Percentiles rank a stretch among this genome's conserved stretches.
Evolutionary conservation across 306 rosid species (phyloP).

Genomic region (Myrica gale): DNA sequence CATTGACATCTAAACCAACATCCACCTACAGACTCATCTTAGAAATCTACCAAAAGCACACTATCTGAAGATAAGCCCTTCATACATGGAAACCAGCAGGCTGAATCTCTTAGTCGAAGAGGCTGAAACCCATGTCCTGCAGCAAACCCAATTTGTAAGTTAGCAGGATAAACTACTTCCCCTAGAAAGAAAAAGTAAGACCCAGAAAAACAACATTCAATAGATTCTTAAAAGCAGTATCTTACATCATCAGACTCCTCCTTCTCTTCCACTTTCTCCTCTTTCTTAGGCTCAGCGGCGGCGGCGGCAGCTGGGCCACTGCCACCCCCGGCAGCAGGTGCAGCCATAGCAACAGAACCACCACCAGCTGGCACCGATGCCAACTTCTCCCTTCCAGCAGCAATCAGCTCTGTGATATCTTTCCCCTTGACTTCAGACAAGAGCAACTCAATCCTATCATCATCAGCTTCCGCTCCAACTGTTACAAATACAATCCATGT

Average conservation of each 20-base stretch:
- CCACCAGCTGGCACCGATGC: slow-evolving; percentile 61
- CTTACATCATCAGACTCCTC: slow-evolving; percentile 78
- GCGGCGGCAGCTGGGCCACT: slow-evolving; percentile 47
- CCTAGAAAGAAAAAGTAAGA: background rate
- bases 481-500: background rate
- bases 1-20: slow-evolving; percentile 32
- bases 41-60: slow-evolving; percentile 19
- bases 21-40: slow-evolving; percentile 34
- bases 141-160: slow-evolving; percentile 11
- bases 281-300: slow-evolving; percentile 63
- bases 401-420: slow-evolving; percentile 61
- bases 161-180: background rate
- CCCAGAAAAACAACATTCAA: background rate
- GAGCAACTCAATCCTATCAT: slow-evolving; percentile 45
- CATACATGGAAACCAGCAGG: background rate
- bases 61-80: slow-evolving; percentile 24
- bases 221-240: background rate
- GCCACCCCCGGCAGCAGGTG: slow-evolving; percentile 39
- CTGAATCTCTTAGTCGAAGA: slow-evolving; percentile 47
- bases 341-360: slow-evolving; percentile 52
- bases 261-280: slow-evolving; percentile 76
- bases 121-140: slow-evolving; percentile 80
- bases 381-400: slow-evolving; percentile 68
- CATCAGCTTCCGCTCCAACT: slow-evolving; percentile 70
- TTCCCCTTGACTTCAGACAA: slow-evolving; percentile 55